Evolutionary conservation across 2,329 filamentous ascomycete genomes (phyloP).

Genomic region (Alternaria triticina): DNA sequence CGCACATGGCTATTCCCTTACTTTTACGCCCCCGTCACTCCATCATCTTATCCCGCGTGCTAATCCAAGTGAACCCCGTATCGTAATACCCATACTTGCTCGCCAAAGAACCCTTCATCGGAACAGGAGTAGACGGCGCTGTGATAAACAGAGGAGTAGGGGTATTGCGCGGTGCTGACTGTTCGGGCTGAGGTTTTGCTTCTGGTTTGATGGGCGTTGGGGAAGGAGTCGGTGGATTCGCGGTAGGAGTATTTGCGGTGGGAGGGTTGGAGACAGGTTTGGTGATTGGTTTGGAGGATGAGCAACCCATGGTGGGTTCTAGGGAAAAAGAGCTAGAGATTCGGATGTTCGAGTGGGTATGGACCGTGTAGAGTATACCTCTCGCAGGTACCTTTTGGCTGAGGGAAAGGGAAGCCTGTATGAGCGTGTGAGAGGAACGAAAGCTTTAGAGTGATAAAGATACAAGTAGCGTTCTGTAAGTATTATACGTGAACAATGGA

Average conservation of each 20-base stretch:
- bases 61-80: neutral
- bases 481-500: neutral
- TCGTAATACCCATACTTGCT: neutral
- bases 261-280: neutral
- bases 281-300: neutral
- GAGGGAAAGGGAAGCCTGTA: neutral
- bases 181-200: neutral
- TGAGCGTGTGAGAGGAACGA: too few relatives aligned
- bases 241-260: neutral
- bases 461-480: too few relatives aligned
- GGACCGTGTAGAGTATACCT: accelerated
- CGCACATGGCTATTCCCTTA: accelerated
- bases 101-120: neutral
- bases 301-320: neutral
- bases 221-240: neutral
- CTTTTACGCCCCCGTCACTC: neutral
- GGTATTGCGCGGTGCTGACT: neutral
- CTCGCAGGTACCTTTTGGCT: neutral
- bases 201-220: neutral
- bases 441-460: too few relatives aligned
- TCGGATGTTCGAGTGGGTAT: neutral
- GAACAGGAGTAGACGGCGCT: neutral
- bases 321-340: too few relatives aligned
- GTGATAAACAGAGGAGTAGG: neutral
- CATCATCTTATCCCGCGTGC: neutral